Conservation (phyloP, 192 early-diverging fungal genomes). For the Podochytrium sp. region DNA sequence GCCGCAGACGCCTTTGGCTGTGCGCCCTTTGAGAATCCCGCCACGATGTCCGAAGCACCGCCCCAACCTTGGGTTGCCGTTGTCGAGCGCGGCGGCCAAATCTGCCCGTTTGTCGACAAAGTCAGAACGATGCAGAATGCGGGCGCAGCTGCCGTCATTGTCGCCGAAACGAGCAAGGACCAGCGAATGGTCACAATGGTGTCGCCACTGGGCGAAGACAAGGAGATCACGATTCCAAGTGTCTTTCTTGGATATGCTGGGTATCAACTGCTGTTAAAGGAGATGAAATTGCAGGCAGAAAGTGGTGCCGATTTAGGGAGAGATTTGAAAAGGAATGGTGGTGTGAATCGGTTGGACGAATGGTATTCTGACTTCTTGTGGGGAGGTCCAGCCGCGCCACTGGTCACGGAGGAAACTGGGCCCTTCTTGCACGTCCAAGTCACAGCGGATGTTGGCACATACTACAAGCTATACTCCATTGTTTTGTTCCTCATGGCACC, state of each 20-base stretch:
- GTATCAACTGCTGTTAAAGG: too few species aligned
- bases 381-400: background rate
- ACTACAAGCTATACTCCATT: background rate
- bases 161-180: conserved; percentile 66
- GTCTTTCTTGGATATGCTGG: conserved; percentile 79
- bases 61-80: conserved; percentile 86
- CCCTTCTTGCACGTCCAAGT: too few species aligned
- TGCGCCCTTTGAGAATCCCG: too few species aligned
- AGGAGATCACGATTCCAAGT: conserved; percentile 82
- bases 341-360: background rate
- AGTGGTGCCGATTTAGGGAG: too few species aligned
- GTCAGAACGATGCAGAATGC: conserved; percentile 86
- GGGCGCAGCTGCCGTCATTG: conserved; percentile 83
- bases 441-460: too few species aligned
- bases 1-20: too few species aligned
- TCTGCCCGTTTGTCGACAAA: conserved; percentile 91
- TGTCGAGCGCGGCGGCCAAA: conserved; percentile 81
- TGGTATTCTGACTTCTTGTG: background rate
- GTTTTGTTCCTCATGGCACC: conserved; percentile 68
- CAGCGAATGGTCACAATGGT: conserved; percentile 77
- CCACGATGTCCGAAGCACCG: too few species aligned
- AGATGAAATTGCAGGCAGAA: too few species aligned
- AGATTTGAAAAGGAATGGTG: too few species aligned
- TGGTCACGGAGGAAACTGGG: background rate
- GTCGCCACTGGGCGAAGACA: conserved; percentile 78